Base-by-base conservation (phyloP, 164 flowering plant species). In the Dillenia turbinata region DNA sequence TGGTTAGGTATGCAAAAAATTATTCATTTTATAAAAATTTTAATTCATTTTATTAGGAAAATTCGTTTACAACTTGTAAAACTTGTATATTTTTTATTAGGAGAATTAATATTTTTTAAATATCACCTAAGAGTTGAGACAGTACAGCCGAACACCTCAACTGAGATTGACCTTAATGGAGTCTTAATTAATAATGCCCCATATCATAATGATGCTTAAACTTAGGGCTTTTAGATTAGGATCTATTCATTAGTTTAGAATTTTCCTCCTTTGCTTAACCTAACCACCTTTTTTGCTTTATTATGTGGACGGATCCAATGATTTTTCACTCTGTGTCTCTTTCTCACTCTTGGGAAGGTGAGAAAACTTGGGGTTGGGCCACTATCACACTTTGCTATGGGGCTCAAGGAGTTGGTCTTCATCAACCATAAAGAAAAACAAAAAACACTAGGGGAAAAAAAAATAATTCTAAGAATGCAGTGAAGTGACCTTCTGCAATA, bases 321-420 rank as follows among this genome's bases (percentile, higher is more conserved):
- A 59, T 63, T 73, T 73, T 62, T 63, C 6, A 5, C 40, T 46
- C 47, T 59, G 51, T 49, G 52, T 69, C 64, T 69, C 64, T 58
- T 53, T 62, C 60, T 66, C 61, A 19, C 15, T 44, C 46, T 54
- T 19, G 60, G 61, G 56, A 54, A 53, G 65, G 61, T 64, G 46
- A 45, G 57, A 60, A 64, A 55, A 50, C 24, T 1, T 19, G 45
- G 24, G 61, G 59, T 59, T 62, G 73, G 77, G 66, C 59, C 61
- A 61, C 59, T 26, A 44, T 56, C 72, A 61, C 58, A 60, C 69
- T 17, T 19, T 33, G 40, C 65, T 15, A 62, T 63, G 71, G 68
- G 73, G 58, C 69, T 78, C 71, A 64, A 71, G 76, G 61, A 61
- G 64, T 75, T 71, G 73, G 71, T 77, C 72, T 68, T 59, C 58